phyloP scores from a whole-genome alignment of 352 stramenopile genomes.

The Pythium sukuiense region DNA sequence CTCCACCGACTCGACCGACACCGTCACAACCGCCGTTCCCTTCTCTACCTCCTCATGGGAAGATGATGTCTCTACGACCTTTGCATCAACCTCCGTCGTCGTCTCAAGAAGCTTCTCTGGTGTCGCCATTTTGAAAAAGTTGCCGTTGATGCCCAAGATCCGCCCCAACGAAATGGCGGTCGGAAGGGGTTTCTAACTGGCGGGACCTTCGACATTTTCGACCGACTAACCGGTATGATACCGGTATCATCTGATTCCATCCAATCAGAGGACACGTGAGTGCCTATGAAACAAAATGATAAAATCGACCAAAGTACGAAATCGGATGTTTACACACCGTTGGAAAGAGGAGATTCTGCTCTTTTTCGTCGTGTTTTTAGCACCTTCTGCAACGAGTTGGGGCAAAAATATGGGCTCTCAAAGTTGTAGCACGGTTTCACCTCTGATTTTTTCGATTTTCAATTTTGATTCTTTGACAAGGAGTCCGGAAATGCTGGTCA shows the following conservation, averaged over 20 bases:
- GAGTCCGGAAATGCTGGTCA: too few species aligned
- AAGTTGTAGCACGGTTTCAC: too few species aligned
- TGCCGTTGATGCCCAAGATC: conserved; percentile 25
- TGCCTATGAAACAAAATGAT: too few species aligned
- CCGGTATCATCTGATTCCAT: neutral
- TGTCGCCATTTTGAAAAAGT: conserved; percentile 18
- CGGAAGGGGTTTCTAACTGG: conserved; percentile 1
- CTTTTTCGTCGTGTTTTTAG: too few species aligned
- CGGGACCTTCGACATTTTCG: conserved; percentile 13
- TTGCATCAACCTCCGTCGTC: neutral
- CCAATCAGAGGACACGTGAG: too few species aligned
- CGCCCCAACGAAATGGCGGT: conserved; percentile 7
- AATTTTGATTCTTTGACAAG: too few species aligned
- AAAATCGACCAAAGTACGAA: too few species aligned
- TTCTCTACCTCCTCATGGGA: conserved; percentile 5
- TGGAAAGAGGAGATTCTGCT: too few species aligned
- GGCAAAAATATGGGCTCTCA: too few species aligned
- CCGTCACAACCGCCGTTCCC: conserved; percentile 1
- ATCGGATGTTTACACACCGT: too few species aligned
- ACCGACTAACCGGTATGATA: neutral
- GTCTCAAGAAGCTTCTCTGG: conserved; percentile 16
- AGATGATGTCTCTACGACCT: conserved; percentile 20
- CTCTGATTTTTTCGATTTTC: too few species aligned
- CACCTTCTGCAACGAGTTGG: too few species aligned
- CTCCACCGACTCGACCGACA: conserved; percentile 11